phyloP scores from a whole-genome alignment of 2,329 filamentous ascomycete genomes.

The Beauveria medogensis region DNA sequence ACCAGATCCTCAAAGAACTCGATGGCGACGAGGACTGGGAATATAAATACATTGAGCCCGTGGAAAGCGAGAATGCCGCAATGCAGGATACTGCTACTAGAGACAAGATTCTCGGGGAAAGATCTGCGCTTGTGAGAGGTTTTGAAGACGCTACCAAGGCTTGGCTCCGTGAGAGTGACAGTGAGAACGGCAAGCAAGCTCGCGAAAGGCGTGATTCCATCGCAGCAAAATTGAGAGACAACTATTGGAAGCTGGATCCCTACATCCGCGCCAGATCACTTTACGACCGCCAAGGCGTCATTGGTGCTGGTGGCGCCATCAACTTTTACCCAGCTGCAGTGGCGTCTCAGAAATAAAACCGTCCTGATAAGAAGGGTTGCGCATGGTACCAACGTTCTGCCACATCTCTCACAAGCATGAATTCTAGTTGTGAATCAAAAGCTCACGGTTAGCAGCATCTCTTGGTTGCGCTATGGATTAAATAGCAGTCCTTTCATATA shows the following conservation, averaged over 20 bases:
- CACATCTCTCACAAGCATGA: not conserved
- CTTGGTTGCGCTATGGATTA: not conserved
- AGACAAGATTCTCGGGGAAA: slow-evolving; percentile 54
- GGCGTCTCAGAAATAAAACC: slow-evolving; percentile 12
- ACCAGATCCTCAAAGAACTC: slow-evolving; percentile 70
- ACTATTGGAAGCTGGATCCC: slow-evolving; percentile 87
- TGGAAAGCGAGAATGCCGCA: slow-evolving; percentile 63
- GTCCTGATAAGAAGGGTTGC: no score
- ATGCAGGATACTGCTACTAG: slow-evolving; percentile 60
- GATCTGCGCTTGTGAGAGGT: slow-evolving; percentile 57
- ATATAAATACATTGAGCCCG: slow-evolving; percentile 75
- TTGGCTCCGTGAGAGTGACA: slow-evolving; percentile 55
- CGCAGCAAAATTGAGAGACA: slow-evolving; percentile 55
- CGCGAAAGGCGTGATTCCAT: slow-evolving; percentile 53
- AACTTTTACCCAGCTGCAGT: slow-evolving; percentile 53
- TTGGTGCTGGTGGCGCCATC: slow-evolving; percentile 58
- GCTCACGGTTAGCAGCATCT: not conserved
- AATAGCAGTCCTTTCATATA: not conserved
- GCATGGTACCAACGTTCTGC: not conserved
- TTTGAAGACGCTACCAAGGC: slow-evolving; percentile 67
- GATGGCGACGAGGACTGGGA: slow-evolving; percentile 80
- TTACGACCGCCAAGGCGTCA: slow-evolving; percentile 73
- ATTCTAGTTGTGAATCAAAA: no score
- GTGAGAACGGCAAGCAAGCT: slow-evolving; percentile 36
- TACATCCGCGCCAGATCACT: slow-evolving; percentile 75